Percentiles rank a stretch among this genome's conserved stretches.
phyloP scores from a whole-genome alignment of 768 basidiomycete genomes.

The Antrodiella citrinella region DNA sequence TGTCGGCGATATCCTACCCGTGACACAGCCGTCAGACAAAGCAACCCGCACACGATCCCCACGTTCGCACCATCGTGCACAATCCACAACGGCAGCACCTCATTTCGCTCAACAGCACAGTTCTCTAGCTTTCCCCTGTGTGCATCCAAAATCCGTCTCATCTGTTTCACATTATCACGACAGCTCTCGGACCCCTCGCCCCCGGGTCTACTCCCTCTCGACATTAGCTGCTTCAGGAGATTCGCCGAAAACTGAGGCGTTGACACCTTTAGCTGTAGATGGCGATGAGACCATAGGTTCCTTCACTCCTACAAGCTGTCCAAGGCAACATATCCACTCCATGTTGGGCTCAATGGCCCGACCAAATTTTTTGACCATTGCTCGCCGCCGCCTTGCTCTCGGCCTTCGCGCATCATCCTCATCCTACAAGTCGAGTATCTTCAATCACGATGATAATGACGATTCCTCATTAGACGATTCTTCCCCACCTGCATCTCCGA shows the following conservation, averaged over 20 bases:
- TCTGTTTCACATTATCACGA: neutral
- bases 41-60: neutral
- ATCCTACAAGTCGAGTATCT: neutral
- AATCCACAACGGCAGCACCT: neutral
- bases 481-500: constrained; percentile 11
- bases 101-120: too few species aligned
- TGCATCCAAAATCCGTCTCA: neutral
- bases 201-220: neutral
- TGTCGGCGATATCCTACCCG: neutral
- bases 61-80: neutral
- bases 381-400: neutral
- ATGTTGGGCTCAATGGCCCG: constrained; percentile 8
- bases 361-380: neutral
- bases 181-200: neutral
- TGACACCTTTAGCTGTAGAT: constrained; percentile 9
- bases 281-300: constrained; percentile 18
- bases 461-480: neutral
- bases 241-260: constrained; percentile 4
- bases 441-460: neutral
- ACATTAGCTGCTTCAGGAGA: neutral
- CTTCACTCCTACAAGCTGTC: constrained; percentile 18
- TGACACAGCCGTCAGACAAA: neutral
- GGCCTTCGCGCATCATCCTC: neutral
- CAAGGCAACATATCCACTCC: constrained; percentile 13
- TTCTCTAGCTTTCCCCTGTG: neutral